Evolutionary conservation across 177 flowering plant species (phyloP).

Genomic region (Vitis hybrid): DNA sequence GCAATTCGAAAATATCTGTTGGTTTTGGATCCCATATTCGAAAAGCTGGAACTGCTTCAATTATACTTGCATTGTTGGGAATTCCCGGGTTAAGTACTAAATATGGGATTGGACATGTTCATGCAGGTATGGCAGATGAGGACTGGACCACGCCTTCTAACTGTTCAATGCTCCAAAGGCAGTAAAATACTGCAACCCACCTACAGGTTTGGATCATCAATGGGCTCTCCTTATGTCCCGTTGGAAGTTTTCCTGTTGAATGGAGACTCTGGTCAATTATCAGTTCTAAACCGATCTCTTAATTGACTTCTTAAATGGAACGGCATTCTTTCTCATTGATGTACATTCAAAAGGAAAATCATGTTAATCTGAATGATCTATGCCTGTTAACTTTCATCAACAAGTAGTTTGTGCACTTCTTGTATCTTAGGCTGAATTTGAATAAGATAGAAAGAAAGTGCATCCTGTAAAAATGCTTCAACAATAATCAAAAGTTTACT

Average conservation of each 20-base stretch:
- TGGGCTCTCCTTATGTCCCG: constrained; percentile 60
- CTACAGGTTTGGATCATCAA: constrained; percentile 69
- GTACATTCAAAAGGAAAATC: too few relatives aligned
- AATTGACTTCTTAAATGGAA: constrained; percentile 28
- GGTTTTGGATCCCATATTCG: too few relatives aligned
- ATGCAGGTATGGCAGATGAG: constrained; percentile 98
- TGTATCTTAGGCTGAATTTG: too few relatives aligned
- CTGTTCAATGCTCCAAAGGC: constrained; percentile 76
- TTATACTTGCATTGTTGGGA: too few relatives aligned
- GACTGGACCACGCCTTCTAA: constrained; percentile 78
- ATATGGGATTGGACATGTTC: not conserved
- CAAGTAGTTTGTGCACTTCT: too few relatives aligned
- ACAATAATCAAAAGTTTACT: too few relatives aligned
- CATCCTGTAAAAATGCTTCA: too few relatives aligned
- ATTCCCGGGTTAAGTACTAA: not conserved
- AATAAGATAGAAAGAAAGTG: too few relatives aligned
- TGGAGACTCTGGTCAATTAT: constrained; percentile 92
- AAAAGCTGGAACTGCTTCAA: too few relatives aligned
- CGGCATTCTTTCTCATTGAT: not conserved
- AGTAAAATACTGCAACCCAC: constrained; percentile 86
- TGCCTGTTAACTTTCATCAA: too few relatives aligned
- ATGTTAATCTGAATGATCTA: too few relatives aligned
- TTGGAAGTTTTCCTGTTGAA: constrained; percentile 85
- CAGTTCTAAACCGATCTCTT: constrained; percentile 61
- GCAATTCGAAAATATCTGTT: too few relatives aligned